Evolutionary conservation across 2,329 filamentous ascomycete species (phyloP).

Genomic region (Cylindrodendrum hubeiense): DNA sequence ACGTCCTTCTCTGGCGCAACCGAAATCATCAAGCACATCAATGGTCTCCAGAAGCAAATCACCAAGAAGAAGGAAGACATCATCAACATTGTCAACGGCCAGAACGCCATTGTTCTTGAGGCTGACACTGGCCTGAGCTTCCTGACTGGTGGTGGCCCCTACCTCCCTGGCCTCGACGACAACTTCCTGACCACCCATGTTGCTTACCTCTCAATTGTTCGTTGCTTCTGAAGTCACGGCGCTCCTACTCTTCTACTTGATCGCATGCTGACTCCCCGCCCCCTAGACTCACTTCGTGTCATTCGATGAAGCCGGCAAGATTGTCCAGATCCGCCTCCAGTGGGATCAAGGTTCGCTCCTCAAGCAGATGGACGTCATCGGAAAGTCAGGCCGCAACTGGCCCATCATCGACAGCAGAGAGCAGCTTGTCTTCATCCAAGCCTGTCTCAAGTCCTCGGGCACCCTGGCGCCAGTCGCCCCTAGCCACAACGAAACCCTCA

Average conservation of each 20-base stretch:
- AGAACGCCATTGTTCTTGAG: conserved; percentile 82
- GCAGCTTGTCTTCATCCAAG: conserved; percentile 81
- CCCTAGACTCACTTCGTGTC: conserved; percentile 86
- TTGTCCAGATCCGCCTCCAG: conserved; percentile 86
- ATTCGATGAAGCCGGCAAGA: conserved; percentile 82
- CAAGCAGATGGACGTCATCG: conserved; percentile 94
- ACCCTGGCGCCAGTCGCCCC: conserved; percentile 48
- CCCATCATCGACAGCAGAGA: conserved; percentile 90
- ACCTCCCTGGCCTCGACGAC: conserved; percentile 90
- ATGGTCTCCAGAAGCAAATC: conserved; percentile 77
- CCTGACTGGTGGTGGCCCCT: conserved; percentile 82
- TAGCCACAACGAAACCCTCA: conserved; percentile 52
- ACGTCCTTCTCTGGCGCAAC: conserved; percentile 77
- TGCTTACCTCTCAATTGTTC: conserved; percentile 84
- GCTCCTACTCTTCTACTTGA: not conserved
- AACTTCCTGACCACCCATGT: conserved; percentile 90
- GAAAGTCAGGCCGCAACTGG: conserved; percentile 91
- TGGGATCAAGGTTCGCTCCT: conserved; percentile 97
- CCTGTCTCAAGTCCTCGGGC: conserved; percentile 66
- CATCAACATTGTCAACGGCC: conserved; percentile 79
- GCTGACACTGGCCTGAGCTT: conserved; percentile 89
- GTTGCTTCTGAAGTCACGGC: conserved; percentile 49
- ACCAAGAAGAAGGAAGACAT: conserved; percentile 87
- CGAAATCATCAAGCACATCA: conserved; percentile 87
- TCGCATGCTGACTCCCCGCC: conserved; percentile 24